Evolutionary conservation across 768 basidiomycete genomes (phyloP).

Genomic region (Suillus cothurnatus): DNA sequence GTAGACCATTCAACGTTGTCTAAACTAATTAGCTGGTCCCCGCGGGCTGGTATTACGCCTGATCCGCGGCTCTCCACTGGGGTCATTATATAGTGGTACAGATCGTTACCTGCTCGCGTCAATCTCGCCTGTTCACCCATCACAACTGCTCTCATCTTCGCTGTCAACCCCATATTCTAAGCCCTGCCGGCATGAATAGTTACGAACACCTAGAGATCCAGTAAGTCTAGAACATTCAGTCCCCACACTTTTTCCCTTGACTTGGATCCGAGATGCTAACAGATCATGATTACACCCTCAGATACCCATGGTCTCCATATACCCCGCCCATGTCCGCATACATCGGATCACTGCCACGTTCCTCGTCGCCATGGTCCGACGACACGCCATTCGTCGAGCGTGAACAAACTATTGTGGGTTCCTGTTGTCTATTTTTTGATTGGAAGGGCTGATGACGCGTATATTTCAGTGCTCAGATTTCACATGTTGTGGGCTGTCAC

Average conservation of each 20-base stretch:
- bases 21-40: not conserved
- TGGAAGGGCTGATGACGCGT: not conserved
- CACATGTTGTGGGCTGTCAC: constrained; percentile 48
- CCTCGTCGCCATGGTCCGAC: constrained; percentile 15
- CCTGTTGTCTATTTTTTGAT: not conserved
- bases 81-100: not conserved
- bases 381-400: constrained; percentile 10
- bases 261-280: not conserved
- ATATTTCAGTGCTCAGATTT: constrained; percentile 43
- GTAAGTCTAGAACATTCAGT: not conserved
- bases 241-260: not conserved
- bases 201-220: not conserved
- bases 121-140: not conserved
- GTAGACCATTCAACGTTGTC: not conserved
- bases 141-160: not conserved
- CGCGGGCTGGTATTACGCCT: not conserved
- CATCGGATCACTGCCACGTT: not conserved
- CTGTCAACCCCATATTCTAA: not conserved
- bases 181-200: not conserved
- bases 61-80: not conserved
- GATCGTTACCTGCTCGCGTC: not conserved
- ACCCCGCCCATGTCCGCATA: constrained; percentile 5
- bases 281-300: not conserved
- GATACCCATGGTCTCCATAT: constrained; percentile 8
- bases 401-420: constrained; percentile 26